These are phyloP conservation scores for Breviolum minutum DNA, from an alignment of 73 alveolate genomes.

Conservation along the genomic window DNA sequence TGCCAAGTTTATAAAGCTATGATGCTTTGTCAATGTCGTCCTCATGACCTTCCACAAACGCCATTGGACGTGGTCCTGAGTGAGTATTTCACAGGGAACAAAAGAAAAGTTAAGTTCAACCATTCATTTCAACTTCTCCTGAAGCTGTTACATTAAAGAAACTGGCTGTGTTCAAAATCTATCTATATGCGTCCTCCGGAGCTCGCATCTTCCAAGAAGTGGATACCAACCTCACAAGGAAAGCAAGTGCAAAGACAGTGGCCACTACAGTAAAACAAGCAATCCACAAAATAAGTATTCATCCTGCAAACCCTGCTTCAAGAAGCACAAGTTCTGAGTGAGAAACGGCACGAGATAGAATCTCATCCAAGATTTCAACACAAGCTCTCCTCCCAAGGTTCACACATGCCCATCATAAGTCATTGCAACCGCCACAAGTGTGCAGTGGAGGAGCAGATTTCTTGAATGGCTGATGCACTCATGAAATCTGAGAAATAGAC, in stretches of 20 bases:
- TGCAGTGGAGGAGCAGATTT: too few relatives aligned
- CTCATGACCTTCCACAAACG: slow-evolving; percentile 35
- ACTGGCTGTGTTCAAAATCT: too few relatives aligned
- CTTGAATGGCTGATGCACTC: not conserved
- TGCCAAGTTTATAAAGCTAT: not conserved
- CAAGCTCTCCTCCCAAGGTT: not conserved
- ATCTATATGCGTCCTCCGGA: slow-evolving; percentile 6
- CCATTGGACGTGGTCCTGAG: slow-evolving; percentile 30
- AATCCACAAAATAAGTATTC: too few relatives aligned
- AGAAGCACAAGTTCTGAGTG: not conserved
- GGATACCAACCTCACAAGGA: slow-evolving; percentile 25
- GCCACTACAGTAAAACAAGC: not conserved
- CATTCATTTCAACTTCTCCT: not conserved
- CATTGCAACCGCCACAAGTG: too few relatives aligned
- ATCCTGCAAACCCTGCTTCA: not conserved
- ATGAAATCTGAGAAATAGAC: not conserved
- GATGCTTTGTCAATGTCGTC: not conserved
- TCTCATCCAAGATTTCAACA: slow-evolving; percentile 28
- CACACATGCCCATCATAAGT: too few relatives aligned
- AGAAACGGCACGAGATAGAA: not conserved
- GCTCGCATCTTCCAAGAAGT: slow-evolving; percentile 32
- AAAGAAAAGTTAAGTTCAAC: not conserved
- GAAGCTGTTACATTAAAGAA: not conserved
- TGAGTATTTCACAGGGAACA: not conserved
- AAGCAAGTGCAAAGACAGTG: not conserved